These are phyloP conservation scores for Citrus trifoliata DNA, from an alignment of 345 rosid genomes.

Conservation along the genomic window DNA sequence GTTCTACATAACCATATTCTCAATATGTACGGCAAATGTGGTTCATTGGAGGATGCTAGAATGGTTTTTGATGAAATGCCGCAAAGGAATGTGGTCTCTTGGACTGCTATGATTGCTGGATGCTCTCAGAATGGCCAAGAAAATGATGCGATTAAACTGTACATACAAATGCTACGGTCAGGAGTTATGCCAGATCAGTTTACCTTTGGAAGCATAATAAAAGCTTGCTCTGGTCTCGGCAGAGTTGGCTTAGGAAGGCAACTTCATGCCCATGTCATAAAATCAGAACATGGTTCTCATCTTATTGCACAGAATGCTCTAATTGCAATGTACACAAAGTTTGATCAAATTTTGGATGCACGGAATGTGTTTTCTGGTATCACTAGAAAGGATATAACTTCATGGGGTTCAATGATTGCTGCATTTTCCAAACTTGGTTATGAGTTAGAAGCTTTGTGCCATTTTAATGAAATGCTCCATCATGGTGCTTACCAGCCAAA, in stretches of 20 bases:
- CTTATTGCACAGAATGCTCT: slow-evolving; percentile 58
- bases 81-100: slow-evolving; percentile 62
- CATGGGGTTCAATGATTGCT: slow-evolving; percentile 57
- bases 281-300: slow-evolving; percentile 37
- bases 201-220: slow-evolving; percentile 53
- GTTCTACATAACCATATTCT: slow-evolving; percentile 53
- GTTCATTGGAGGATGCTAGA: slow-evolving; percentile 60
- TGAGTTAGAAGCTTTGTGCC: slow-evolving; percentile 46
- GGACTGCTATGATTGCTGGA: slow-evolving; percentile 80
- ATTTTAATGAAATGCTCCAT: slow-evolving; percentile 44
- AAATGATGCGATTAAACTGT: slow-evolving; percentile 37
- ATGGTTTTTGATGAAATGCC: slow-evolving; percentile 69
- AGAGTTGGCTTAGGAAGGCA: slow-evolving; percentile 45
- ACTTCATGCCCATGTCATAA: slow-evolving; percentile 52
- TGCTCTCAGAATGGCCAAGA: slow-evolving; percentile 62
- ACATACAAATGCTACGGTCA: slow-evolving; percentile 38
- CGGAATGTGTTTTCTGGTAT: slow-evolving; percentile 40
- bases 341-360: slow-evolving; percentile 39
- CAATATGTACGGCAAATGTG: slow-evolving; percentile 76
- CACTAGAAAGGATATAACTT: slow-evolving; percentile 48
- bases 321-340: slow-evolving; percentile 56
- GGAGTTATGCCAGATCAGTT: slow-evolving; percentile 46
- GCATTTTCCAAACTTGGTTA: slow-evolving; percentile 58
- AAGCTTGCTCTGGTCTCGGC: slow-evolving; percentile 42
- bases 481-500: slow-evolving; percentile 46